Base-by-base conservation (phyloP, 345 rosid species). In the Passiflora organensis region DNA sequence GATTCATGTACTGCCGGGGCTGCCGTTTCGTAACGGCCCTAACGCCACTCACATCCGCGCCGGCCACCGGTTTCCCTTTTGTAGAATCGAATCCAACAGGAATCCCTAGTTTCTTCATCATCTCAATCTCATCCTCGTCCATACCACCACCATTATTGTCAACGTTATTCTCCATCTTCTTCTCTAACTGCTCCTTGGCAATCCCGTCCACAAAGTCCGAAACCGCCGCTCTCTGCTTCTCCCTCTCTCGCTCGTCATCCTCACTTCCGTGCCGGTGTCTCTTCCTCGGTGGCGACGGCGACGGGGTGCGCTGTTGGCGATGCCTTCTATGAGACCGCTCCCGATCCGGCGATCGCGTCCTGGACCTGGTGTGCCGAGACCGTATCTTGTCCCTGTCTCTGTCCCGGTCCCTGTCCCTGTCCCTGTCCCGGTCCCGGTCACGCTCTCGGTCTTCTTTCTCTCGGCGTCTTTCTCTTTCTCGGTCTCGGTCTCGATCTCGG, bases 51-150 rank as follows among this genome's bases (percentile, higher is more conserved):
- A 85, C 76, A 34, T 87, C 96, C 2, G 89, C 87, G 6, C 97
- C 93, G 4, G 65, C 54, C 24, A 94, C 99, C 5, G 85, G 95
- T 68, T 93, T 93, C 60, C 98, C 98, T 66, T 91, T 85, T 0
- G 95, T 94, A 0, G 99, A 83, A 67, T 94, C 97, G 21, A 94
- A 89, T 41, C 93, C 95, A 6, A 72, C 75, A 0, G 96, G 99
- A 67, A 94, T 89, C 69, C 99, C 96, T 13, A 94, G 59, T 65
- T 80, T 85, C 88, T 78, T 87, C 97, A 94, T 89, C 88, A 87
- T 80, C 78, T 89, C 95, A 9, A 82, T 52, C 71, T 84, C 93
- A 53, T 84, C 80, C 66, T 73, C 79, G 43, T 72, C 38, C 6
- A 49, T 47, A 38, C 34, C 54, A 5, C 23, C 54, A 16, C 34